A percentile compares a stretch with the other conserved stretches of the same genome.
Evolutionary conservation across 495 filamentous ascomycete species (phyloP).

Genomic region (Glonium stellatum): DNA sequence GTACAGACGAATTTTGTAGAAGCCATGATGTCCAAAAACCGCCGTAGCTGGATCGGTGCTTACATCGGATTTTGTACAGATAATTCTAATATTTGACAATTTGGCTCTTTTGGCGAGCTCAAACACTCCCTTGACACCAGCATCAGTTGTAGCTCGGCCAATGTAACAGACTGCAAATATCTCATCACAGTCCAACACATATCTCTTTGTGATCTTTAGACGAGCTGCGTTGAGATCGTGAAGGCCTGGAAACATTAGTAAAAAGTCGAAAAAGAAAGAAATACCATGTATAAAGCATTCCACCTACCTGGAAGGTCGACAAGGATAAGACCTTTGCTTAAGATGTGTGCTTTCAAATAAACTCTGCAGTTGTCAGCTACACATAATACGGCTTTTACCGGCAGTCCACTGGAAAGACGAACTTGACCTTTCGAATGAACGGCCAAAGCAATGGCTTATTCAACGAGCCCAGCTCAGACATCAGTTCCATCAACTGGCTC

Average conservation of each 20-base stretch:
- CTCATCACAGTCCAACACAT: constrained; percentile 37
- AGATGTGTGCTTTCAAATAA: constrained; percentile 33
- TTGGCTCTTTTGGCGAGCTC: constrained; percentile 31
- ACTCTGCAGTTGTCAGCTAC: constrained; percentile 27
- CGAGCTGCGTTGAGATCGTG: constrained; percentile 37
- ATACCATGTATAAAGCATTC: background rate
- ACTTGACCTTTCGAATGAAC: constrained; percentile 39
- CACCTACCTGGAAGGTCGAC: constrained; percentile 36
- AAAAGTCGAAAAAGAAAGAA: background rate
- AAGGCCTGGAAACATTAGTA: constrained; percentile 25
- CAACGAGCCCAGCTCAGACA: constrained; percentile 24
- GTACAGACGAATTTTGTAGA: background rate
- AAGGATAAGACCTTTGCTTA: constrained; percentile 38
- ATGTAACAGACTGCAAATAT: constrained; percentile 36
- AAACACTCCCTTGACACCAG: constrained; percentile 33
- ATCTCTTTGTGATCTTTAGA: constrained; percentile 36
- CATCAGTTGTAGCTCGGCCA: constrained; percentile 34
- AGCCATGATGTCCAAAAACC: background rate
- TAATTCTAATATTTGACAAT: constrained; percentile 36
- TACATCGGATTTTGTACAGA: constrained; percentile 40
- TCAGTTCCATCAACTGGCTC: constrained; percentile 27
- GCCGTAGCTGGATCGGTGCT: background rate
- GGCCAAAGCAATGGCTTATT: constrained; percentile 30
- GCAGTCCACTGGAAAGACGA: constrained; percentile 1
- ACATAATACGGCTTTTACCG: background rate